Base-by-base conservation (phyloP, 352 stramenopile genomes). In the Phytophthora brassicae region DNA sequence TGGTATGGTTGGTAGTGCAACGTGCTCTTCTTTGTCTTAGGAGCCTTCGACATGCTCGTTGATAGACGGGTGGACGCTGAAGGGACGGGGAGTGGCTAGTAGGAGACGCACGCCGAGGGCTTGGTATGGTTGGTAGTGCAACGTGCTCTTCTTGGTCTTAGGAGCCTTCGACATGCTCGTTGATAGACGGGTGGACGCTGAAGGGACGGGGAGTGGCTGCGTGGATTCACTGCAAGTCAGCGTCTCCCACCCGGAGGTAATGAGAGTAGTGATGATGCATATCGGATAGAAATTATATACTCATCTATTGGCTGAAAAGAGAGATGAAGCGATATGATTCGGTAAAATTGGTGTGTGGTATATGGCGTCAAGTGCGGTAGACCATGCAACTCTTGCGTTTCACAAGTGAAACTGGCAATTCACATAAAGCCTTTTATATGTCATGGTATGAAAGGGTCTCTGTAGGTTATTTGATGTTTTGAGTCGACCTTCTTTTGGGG, bases 1-100 rank as follows among this genome's bases (percentile, higher is more conserved):
- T 93, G 84, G 72, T 93, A 93, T 11, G 84, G 84, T 72, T 90
- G 81, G 70, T 91, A 93, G 55, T 91, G 84, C 35, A 88, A 72
- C 65, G 87, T 72, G 45, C 57, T 57, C 59, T 87, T 91, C 64
- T 88, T 88, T 44, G 77, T 65, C 65, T 93, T 93, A 29, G 84
- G 84, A 13, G 81, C 84, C 59, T 93, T 93, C 46, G 80, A 90
- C 84, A 93, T 93, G 56, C 41, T 14, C 60, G 19, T 39, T 20
- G 13, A 39, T 13, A 16, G 33, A 9, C 17, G 22, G 22, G 23
- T 43, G 39, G 33, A 43, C 47, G 47, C 38, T 48, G 56, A 22
- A 6, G 17, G 55, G 29, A 28, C 24, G 33, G 28, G 38, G 38
- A 42, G n/a, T n/a, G n/a, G n/a, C n/a, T n/a, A n/a, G 4, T 31